These are phyloP conservation scores for Coemansia sp. DNA, from an alignment of 192 early-diverging fungal genomes.

Conservation along the genomic window DNA sequence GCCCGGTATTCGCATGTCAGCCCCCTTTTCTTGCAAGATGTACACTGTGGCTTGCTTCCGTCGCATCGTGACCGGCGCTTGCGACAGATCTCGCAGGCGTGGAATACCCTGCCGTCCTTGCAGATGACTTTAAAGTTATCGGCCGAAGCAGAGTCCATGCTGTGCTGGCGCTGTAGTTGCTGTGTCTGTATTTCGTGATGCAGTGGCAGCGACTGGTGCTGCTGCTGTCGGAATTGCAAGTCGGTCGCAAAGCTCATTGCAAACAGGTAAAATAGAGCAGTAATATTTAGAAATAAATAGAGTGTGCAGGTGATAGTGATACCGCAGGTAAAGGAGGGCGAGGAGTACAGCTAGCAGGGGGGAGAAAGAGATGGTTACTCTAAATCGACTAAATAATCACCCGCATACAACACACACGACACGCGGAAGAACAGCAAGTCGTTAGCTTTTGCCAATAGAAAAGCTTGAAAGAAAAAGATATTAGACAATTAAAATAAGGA, in stretches of 20 bases:
- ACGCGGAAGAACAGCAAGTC: no score
- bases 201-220: slow-evolving; percentile 2
- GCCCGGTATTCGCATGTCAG: slow-evolving; percentile 47
- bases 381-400: no score
- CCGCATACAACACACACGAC: no score
- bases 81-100: slow-evolving; percentile 50
- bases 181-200: neutral
- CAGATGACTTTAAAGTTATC: slow-evolving; percentile 26
- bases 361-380: no score
- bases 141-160: neutral
- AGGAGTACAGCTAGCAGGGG: no score
- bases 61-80: slow-evolving; percentile 46
- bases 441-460: no score
- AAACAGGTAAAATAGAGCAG: neutral
- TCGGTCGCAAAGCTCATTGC: slow-evolving; percentile 10
- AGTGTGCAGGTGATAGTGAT: neutral
- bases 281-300: neutral
- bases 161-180: neutral
- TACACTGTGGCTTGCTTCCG: slow-evolving; percentile 37
- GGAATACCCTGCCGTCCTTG: slow-evolving; percentile 51
- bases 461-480: no score
- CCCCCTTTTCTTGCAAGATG: slow-evolving; percentile 36
- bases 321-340: no score
- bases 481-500: no score
- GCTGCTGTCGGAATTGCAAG: slow-evolving; percentile 4